Base-by-base conservation (phyloP, 1,139 yeast species). In the Taphrina sp. region DNA sequence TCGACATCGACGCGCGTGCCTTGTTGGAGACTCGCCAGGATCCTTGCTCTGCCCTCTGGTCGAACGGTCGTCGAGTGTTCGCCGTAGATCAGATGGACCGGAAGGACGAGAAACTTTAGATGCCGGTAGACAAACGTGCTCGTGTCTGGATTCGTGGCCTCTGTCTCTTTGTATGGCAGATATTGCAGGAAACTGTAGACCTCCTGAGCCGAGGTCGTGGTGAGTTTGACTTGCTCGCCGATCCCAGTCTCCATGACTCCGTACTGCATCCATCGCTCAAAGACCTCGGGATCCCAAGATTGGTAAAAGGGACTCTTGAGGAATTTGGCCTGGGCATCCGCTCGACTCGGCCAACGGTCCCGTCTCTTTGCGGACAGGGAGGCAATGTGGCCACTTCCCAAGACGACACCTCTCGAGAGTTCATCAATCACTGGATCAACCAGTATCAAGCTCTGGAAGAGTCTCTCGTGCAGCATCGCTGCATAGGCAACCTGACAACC, bases 351-450 rank as follows among this genome's bases (percentile, higher is more conserved):
- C 62, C 62, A 61, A 3, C 43, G 31, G 23, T 60, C 61, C 8
- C 58, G 56, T 3, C 63, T 46, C 5, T 42, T 52, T 7, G 61
- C 49, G 3, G 63, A 60, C 31, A 39, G 17, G 47, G 23, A 20
- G n/a, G 47, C 34, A 56, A 51, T 49, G 2, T 24, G n/a, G n/a
- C n/a, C n/a, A 14, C 16, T 20, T 10, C 49, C 43, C 10, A 39
- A 37, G 2, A 22, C 20, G 5, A 22, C 36, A 14, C 52, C 35
- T 23, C 33, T 42, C 16, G 3, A 23, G 10, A 20, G 29, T 2
- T 58, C 47, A 8, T 39, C 59, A 5, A 60, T 38, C 12, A 61
- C 57, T 3, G 63, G 62, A 23, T 61, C 62, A n/a, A 59, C 24
- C 2, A 57, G 49, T 2, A 60, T 46, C 8, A 60, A n/a, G 2